A percentile compares a stretch with the other conserved stretches of the same genome.
Evolutionary conservation across 768 basidiomycete genomes (phyloP).

Genomic region (Coprinopsis sp.): DNA sequence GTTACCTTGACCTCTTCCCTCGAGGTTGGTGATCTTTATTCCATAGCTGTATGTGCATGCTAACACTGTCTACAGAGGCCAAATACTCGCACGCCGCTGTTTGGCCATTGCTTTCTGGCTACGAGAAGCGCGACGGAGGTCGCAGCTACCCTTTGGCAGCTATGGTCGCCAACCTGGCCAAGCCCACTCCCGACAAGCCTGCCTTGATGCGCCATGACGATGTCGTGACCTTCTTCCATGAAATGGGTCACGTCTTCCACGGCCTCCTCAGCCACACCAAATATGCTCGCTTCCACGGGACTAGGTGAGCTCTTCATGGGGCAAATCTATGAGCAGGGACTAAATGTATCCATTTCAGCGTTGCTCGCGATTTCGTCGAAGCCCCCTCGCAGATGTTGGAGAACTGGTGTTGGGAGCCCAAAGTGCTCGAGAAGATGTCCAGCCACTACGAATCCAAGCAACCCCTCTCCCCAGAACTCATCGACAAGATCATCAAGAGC

Average conservation of each 20-base stretch:
- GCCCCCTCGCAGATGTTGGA: conserved; percentile 92
- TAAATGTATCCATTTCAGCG: conserved; percentile 26
- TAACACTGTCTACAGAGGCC: conserved; percentile 36
- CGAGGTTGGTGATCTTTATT: conserved; percentile 44
- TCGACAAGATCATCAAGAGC: conserved; percentile 76
- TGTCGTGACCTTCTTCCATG: conserved; percentile 89
- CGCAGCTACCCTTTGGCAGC: conserved; percentile 71
- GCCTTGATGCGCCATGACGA: conserved; percentile 86
- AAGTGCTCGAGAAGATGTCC: conserved; percentile 73
- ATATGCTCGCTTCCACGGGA: conserved; percentile 79
- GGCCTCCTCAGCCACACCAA: conserved; percentile 65
- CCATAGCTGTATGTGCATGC: neutral
- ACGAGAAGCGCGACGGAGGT: conserved; percentile 48
- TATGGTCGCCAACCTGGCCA: conserved; percentile 91
- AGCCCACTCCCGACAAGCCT: conserved; percentile 73
- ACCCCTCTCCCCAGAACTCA: conserved; percentile 65
- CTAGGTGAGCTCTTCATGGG: conserved; percentile 34
- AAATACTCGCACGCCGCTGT: conserved; percentile 89
- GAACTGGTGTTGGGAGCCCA: conserved; percentile 89
- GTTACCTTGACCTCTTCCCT: conserved; percentile 86
- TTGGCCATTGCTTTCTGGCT: conserved; percentile 71
- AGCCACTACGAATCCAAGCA: conserved; percentile 75
- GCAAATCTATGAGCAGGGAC: neutral
- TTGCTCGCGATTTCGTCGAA: conserved; percentile 81
- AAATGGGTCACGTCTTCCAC: conserved; percentile 78